phyloP scores from a whole-genome alignment of 2,329 filamentous ascomycete species.

The Trichoderma harzianum region DNA sequence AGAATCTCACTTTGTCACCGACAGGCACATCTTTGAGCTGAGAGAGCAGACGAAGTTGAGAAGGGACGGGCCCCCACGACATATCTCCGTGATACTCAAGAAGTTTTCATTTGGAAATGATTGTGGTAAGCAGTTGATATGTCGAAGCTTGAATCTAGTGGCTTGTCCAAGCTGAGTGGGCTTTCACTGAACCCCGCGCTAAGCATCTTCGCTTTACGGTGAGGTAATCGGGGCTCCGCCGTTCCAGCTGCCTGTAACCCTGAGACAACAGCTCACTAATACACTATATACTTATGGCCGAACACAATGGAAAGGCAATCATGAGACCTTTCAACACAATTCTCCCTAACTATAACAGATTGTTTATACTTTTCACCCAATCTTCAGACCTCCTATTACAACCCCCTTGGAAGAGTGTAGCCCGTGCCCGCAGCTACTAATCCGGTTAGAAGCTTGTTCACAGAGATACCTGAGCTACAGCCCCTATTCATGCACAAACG shows the following conservation, averaged over 20 bases:
- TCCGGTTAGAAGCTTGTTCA: neutral
- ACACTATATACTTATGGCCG: neutral
- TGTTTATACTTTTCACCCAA: neutral
- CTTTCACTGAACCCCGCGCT: neutral
- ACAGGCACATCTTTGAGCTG: slow-evolving; percentile 49
- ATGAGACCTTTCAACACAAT: too few species aligned
- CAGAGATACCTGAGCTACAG: too few species aligned
- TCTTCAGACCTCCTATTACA: neutral
- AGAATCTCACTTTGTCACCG: slow-evolving; percentile 81
- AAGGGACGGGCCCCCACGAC: slow-evolving; percentile 61
- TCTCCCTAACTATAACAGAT: neutral
- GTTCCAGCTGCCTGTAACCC: neutral
- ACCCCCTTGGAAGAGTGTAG: neutral
- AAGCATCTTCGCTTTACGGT: neutral
- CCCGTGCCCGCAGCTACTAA: neutral
- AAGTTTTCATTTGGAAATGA: neutral
- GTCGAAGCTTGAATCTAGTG: neutral
- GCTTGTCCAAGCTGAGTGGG: neutral
- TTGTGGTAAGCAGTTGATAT: neutral
- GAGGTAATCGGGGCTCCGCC: neutral
- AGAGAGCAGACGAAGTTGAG: slow-evolving; percentile 62
- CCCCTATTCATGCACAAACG: neutral
- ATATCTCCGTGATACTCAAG: slow-evolving; percentile 31
- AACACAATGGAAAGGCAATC: neutral
- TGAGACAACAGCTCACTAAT: too few species aligned